Conservation (phyloP, 805 yeast genomes). For the Lipomyces mesembrius region DNA sequence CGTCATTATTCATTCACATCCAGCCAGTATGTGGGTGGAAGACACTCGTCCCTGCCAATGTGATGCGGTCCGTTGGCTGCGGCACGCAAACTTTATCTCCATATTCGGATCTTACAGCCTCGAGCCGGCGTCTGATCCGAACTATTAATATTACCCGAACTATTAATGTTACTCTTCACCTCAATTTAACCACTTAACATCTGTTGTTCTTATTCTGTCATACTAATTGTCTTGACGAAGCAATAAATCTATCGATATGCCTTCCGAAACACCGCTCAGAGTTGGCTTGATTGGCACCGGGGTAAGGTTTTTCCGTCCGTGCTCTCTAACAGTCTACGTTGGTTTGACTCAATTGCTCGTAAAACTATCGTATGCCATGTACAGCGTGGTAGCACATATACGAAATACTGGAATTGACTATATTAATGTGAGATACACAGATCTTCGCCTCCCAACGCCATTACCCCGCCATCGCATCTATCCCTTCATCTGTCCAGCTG, state of each 20-base stretch:
- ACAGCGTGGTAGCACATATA: background rate
- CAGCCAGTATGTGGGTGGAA: background rate
- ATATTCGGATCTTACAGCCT: background rate
- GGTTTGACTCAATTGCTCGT: background rate
- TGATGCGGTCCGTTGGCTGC: background rate
- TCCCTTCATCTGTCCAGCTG: slow-evolving; percentile 58
- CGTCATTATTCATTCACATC: no score
- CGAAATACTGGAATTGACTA: background rate
- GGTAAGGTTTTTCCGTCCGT: slow-evolving; percentile 29
- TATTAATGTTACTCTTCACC: background rate
- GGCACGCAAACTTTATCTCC: background rate
- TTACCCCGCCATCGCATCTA: slow-evolving; percentile 64
- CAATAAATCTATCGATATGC: background rate
- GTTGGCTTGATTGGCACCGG: slow-evolving; percentile 44
- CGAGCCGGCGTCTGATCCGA: background rate
- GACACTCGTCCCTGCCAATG: background rate
- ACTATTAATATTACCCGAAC: background rate
- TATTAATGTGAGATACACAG: slow-evolving; percentile 24
- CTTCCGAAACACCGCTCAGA: slow-evolving; percentile 39
- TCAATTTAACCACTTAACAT: background rate
- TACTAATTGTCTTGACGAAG: background rate
- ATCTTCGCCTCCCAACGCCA: slow-evolving; percentile 87
- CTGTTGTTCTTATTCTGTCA: background rate
- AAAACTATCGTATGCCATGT: background rate
- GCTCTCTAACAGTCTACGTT: background rate